Evolutionary conservation across 306 rosid genomes (phyloP).

Genomic region (Malus sieversii): DNA sequence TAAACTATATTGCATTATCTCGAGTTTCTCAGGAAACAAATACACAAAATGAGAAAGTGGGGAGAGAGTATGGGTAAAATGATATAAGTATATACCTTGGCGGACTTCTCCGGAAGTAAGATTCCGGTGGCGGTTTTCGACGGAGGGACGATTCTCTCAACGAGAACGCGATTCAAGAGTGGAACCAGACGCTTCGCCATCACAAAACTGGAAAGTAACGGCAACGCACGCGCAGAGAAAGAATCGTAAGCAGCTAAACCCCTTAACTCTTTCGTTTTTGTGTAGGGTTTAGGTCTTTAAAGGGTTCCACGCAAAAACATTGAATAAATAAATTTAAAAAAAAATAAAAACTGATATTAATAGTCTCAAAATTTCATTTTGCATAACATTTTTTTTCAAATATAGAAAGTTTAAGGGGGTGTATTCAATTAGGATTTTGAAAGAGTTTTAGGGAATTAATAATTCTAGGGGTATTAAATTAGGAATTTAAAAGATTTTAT

Average conservation of each 20-base stretch:
- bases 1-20: not conserved
- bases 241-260: not conserved
- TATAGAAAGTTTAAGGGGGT: no score
- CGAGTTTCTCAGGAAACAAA: not conserved
- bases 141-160: constrained; percentile 64
- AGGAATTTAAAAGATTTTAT: no score
- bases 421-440: no score
- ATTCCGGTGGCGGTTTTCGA: constrained; percentile 58
- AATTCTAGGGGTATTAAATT: no score
- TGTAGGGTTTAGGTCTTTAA: not conserved
- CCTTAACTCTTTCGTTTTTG: not conserved
- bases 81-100: constrained; percentile 33
- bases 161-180: constrained; percentile 61
- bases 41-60: not conserved
- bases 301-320: not conserved
- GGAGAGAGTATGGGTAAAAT: not conserved
- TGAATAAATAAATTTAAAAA: no score
- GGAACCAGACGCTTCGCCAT: constrained; percentile 80
- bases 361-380: no score
- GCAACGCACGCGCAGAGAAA: not conserved
- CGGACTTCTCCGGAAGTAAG: constrained; percentile 51
- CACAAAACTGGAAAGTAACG: not conserved
- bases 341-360: no score
- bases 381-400: no score
- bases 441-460: no score